Conservation (phyloP, 2,329 filamentous ascomycete genomes). For the Sclerotinia nivalis region DNA sequence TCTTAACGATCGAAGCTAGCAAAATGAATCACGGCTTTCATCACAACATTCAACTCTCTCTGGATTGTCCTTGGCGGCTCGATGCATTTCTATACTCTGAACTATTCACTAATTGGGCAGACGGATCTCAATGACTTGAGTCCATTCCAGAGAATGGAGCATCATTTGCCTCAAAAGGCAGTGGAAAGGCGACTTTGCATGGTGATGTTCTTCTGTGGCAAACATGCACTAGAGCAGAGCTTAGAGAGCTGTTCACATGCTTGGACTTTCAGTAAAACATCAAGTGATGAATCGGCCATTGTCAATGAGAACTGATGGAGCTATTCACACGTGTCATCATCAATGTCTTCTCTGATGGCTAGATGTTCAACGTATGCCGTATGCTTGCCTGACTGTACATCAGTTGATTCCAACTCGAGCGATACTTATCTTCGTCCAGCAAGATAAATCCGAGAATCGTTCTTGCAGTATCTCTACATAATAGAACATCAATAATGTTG, state of each 20-base stretch:
- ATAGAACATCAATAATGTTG: not conserved
- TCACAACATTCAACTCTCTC: not conserved
- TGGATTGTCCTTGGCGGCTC: not conserved
- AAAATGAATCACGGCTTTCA: not conserved
- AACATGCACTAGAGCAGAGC: not conserved
- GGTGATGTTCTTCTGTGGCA: not conserved
- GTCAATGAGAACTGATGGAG: not conserved
- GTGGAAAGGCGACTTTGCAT: not conserved
- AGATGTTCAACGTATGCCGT: not conserved
- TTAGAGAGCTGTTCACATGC: not conserved
- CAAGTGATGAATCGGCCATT: not conserved
- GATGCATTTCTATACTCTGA: not conserved
- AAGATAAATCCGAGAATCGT: not conserved
- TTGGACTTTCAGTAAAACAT: not conserved
- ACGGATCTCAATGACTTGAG: not conserved
- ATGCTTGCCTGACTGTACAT: not conserved
- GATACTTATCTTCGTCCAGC: not conserved
- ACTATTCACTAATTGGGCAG: not conserved
- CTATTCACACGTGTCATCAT: not conserved
- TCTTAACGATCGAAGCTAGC: conserved; percentile 5
- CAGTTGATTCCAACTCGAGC: too few species aligned
- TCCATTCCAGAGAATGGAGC: not conserved
- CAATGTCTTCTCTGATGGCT: not conserved
- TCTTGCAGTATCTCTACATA: not conserved
- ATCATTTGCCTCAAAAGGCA: not conserved